Base-by-base conservation (phyloP, 805 yeast genomes). In the Candida multigemmis region DNA sequence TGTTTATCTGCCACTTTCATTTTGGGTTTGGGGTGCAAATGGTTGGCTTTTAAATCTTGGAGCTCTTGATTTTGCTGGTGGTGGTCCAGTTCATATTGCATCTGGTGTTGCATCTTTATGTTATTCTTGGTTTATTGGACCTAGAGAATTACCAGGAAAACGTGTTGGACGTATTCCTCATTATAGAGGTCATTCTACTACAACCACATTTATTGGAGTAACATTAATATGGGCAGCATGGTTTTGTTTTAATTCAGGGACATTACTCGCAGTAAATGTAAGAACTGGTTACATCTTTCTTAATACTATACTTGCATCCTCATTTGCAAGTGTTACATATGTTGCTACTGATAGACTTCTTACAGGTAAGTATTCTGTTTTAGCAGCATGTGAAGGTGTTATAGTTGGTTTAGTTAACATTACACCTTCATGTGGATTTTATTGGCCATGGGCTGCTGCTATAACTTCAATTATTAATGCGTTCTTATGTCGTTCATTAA, bases 251-350 rank as follows among this genome's bases (percentile, higher is more conserved):
- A 65, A 65, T 37, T 51, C 67, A 9, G 71, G 69, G 20, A 62
- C 70, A 11, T 42, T 62, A 24, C 44, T 63, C 9, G 28, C 60
- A 3, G 64, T 63, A 22, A 57, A 48, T 19, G 37, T 38, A 4
- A 53, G 71, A 47, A 62, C 69, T 4, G 68, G 65, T 18, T 63
- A 63, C 42, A 63, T 63, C 25, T 55, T 61, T 48, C 52, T 60
- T 28, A 65, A 65, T 39, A 71, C 78, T 4, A 63, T 69, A 36
- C 41, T 71, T 11, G 71, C 74, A 0, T 72, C 76, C 1, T 49
- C 68, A 1, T 50, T 53, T 33, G 75, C 74, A 5, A 56, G 61
- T 15, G 35, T 65, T 20, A 44, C 66, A 3, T 71, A 67, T 51
- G 56, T 62, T 16, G 27, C 53, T 2, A 46, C 59, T 25, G 77